Base-by-base conservation (phyloP, 352 stramenopile genomes). In the Globisporangium rhizosaccharum region DNA sequence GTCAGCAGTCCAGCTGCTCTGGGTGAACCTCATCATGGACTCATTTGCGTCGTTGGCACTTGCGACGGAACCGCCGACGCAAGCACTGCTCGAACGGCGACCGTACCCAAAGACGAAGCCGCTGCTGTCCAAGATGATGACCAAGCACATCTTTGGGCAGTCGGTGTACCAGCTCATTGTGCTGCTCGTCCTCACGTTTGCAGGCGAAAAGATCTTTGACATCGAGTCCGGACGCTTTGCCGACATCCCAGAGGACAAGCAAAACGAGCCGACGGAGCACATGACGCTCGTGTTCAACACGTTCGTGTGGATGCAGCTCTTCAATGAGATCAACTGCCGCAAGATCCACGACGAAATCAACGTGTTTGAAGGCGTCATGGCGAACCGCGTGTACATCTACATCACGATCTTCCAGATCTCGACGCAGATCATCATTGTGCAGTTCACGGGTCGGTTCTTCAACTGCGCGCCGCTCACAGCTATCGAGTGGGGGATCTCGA, bases 11-110 rank as follows among this genome's bases (percentile, higher is more conserved):
- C 96, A 98, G 75, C 96, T 99, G 87, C 75, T 99, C 17, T 99
- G 94, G 95, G 90, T 99, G 20, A 98, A 99, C 68, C 67, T 99
- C 36, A 98, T 98, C 68, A 99, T 98, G 94, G 95, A 98, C 72
- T 97, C 90, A 17, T 96, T 98, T 63, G 94, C 93, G 9, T 94
- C 95, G 37, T 71, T 98, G 9, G 94, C 95, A n/a, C 76, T 99
- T 37, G 93, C 90, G 30, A 98, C 96, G 9, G 96, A 98, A 75
- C 79, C 90, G 48, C 96, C 96, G 2, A 93, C 76, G 1, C 56
- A 76, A 30, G 66, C 79, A 26, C 75, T 99, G 15, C 75, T 99
- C 11, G 72, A 96, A n/a, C 82, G 93, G 46, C 85, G 84, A 51
- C 96, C 96, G 12, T 98, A 98, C 77, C 78, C 79, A 30, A 82